Base-by-base conservation (phyloP, 805 yeast species). In the Nakazawaea peltata region DNA sequence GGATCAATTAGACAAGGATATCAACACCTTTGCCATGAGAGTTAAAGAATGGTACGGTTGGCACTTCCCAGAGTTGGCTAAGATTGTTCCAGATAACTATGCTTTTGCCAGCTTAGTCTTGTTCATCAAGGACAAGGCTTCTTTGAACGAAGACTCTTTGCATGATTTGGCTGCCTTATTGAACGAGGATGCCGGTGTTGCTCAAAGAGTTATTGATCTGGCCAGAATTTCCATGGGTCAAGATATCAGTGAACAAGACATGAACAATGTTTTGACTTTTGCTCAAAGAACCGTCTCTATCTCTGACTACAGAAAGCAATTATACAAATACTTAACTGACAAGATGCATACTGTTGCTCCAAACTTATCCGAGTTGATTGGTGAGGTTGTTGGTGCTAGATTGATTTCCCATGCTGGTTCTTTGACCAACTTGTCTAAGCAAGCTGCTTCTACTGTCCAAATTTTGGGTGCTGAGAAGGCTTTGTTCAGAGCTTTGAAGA, bases 161-260 rank as follows among this genome's bases (percentile, higher is more conserved):
- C 97, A 92, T 59, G 96, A 86, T 51, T 62, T 92, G 46, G 94
- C 97, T 33, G 92, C 90, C 33, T 67, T 90, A 50, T 77, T 83
- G 47, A 79, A 84, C 56, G 96, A 90, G 49, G 96, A 87, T 59
- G 86, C 95, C 42, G 95, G 84, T 45, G 61, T 81, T 51, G 95
- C 96, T 44, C 87, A 87, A 69, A 78, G 80, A 61, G 77, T 90
- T 48, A 82, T 90, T 51, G 95, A 86, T 59, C 88, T 94, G 49
- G 95, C 97, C 44, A 80, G 84, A 69, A 87, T 90, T 52, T 87
- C 97, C 30, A 92, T 92, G 98, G 98, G 98, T 62, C 97, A 90
- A 68, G 98, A 92, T 63, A 76, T 92, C 48, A 81, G 95, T 46
- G 95, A 84, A 61, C 79, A 81, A 57, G 98, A 92, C 63, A 85